These are phyloP conservation scores for Marsdenia floribunda DNA, from an alignment of 257 asterid genomes.

Conservation along the genomic window DNA sequence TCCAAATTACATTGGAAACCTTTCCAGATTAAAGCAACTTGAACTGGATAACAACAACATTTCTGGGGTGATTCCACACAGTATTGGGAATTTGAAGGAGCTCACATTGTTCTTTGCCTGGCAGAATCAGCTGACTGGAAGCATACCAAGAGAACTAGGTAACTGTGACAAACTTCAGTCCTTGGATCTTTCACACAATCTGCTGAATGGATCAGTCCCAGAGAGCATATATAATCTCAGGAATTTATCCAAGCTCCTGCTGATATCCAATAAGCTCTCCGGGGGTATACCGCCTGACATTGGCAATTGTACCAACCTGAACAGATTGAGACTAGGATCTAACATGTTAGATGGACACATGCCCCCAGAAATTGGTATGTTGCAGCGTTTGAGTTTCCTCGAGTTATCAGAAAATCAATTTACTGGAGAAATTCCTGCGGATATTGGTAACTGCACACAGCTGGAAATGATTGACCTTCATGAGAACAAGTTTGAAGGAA, in stretches of 20 bases:
- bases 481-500: conserved; percentile 50
- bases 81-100: conserved; percentile 53
- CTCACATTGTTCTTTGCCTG: conserved; percentile 66
- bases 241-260: conserved; percentile 55
- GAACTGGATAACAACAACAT: conserved; percentile 62
- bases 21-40: conserved; percentile 52
- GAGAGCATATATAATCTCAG: conserved; percentile 43
- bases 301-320: conserved; percentile 59
- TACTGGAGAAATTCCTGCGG: conserved; percentile 44
- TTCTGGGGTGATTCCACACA: conserved; percentile 52
- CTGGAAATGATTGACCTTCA: conserved; percentile 66
- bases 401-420: conserved; percentile 61
- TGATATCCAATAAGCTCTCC: conserved; percentile 57
- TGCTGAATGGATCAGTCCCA: conserved; percentile 55
- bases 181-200: conserved; percentile 59
- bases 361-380: conserved; percentile 44
- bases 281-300: conserved; percentile 55
- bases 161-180: conserved; percentile 49
- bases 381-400: conserved; percentile 46
- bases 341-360: conserved; percentile 46
- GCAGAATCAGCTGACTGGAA: conserved; percentile 64
- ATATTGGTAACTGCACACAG: conserved; percentile 50
- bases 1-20: conserved; percentile 50
- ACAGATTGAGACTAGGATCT: conserved; percentile 52
- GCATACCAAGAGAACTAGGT: conserved; percentile 52